Percentiles rank a stretch among this genome's conserved stretches.
These are phyloP conservation scores for Lactarius psammicola DNA, from an alignment of 768 basidiomycete species.

Conservation along the genomic window DNA sequence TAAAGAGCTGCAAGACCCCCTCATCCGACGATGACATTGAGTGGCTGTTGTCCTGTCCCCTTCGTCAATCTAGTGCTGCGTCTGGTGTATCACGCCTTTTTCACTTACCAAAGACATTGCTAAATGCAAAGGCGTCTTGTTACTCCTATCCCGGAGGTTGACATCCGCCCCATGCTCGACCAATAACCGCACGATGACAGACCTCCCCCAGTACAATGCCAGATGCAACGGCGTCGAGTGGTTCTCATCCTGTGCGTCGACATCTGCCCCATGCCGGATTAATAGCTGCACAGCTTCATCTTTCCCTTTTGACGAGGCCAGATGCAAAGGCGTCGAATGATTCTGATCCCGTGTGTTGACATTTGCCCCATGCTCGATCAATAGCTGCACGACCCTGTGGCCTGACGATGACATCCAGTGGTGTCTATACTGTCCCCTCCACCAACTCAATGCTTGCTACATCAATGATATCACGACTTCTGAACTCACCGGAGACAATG, in stretches of 20 bases:
- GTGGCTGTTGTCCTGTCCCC: too few species aligned
- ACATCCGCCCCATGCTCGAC: not conserved
- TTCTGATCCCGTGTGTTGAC: too few species aligned
- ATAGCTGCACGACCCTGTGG: not conserved
- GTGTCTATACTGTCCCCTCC: not conserved
- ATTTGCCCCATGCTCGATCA: not conserved
- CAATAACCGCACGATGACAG: not conserved
- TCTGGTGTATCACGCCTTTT: too few species aligned
- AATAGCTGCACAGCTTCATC: too few species aligned
- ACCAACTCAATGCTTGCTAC: not conserved
- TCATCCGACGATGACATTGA: too few species aligned
- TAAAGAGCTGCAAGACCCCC: too few species aligned
- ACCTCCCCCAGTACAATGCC: accelerated
- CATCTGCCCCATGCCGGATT: not conserved
- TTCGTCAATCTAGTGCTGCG: too few species aligned
- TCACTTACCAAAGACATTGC: too few species aligned
- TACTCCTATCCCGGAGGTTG: too few species aligned
- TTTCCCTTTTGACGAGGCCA: too few species aligned
- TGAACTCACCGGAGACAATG: not conserved
- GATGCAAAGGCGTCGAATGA: too few species aligned
- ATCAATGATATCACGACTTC: not conserved
- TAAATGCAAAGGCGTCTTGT: too few species aligned
- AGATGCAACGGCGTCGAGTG: not conserved
- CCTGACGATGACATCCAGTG: not conserved
- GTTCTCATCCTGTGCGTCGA: not conserved